Base-by-base conservation (phyloP, 331 rosid species). In the Quercus lobata region DNA sequence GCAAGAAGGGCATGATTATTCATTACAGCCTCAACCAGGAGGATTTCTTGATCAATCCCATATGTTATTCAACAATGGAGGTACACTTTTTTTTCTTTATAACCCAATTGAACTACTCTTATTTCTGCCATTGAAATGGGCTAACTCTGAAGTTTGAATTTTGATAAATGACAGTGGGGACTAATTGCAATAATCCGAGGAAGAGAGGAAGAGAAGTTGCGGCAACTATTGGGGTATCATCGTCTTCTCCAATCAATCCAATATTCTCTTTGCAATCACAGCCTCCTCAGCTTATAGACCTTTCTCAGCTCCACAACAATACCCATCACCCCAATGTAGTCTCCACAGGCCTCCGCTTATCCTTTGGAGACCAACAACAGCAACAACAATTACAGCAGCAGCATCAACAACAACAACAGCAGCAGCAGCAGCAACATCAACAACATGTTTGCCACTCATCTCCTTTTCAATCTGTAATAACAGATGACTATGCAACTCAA, bases 201-300 rank as follows among this genome's bases (percentile, higher is more conserved):
- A 95, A 95, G 78, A 91, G 99, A 89, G 93, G 87, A 78, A 90
- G 97, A 89, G 96, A 95, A 86, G 55, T 75, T 68, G 78, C 93
- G 60, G 44, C 84, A 56, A 55, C 74, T 9, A 74, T 69, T 27
- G 86, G 74, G 32, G 56, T 44, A 2, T 22, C 60, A 41, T 75
- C 78, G 27, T 63, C 89, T n/a, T 34, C 91, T 69, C 91, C 87
- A 8, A 79, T 89, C 25, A 87, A 84, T 83, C 88, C 86, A 21
- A 68, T 68, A 15, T 89, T 84, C 79, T 83, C 92, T 63, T 6
- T 85, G 44, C 97, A 88, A 73, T 81, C 92, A 1, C 89, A 90
- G 22, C 80, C 90, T 80, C 87, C 95, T 57, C 93, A 88, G 58
- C 91, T 95, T 72, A 80, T 91, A 72, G 93, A 95, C 83, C 90